Evolutionary conservation across 495 filamentous ascomycete species (phyloP).

Genomic region (Xylaria nigripes): DNA sequence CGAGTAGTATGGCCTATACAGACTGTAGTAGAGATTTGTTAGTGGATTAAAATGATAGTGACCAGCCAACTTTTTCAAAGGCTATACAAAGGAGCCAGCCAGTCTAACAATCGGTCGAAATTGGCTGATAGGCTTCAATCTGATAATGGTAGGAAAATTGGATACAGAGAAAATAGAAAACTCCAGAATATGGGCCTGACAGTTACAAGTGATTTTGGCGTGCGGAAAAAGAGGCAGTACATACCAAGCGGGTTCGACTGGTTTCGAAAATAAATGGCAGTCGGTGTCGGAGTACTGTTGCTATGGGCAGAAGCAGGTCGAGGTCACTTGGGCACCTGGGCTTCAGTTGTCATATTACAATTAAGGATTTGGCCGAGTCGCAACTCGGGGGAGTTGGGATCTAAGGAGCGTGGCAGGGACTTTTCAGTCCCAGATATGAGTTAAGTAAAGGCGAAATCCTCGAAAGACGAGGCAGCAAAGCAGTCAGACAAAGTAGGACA

Average conservation of each 20-base stretch:
- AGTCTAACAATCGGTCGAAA: not conserved
- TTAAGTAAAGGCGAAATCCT: not conserved
- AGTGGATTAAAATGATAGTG: not conserved
- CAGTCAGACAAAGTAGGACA: not conserved
- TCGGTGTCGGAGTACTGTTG: not conserved
- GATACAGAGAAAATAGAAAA: not conserved
- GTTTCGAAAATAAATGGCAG: not conserved
- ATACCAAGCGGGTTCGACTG: not conserved
- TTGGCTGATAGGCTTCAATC: not conserved
- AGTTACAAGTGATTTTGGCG: not conserved
- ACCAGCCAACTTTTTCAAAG: not conserved
- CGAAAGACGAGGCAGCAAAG: constrained; percentile 1
- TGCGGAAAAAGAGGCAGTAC: not conserved
- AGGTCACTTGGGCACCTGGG: constrained; percentile 3
- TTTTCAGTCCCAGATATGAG: not conserved
- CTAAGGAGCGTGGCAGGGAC: constrained; percentile 14
- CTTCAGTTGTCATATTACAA: constrained; percentile 11
- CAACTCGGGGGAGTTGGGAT: not conserved
- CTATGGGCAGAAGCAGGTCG: constrained; percentile 6
- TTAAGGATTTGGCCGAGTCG: not conserved
- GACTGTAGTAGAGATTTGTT: not conserved
- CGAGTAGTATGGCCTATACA: not conserved
- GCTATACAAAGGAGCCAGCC: not conserved
- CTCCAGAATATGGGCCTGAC: not conserved
- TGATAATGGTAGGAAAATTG: not conserved